Percentiles rank a stretch among this genome's conserved stretches.
These are phyloP conservation scores for Tilletia horrida DNA, from an alignment of 1,284 basidiomycete genomes.

Conservation along the genomic window DNA sequence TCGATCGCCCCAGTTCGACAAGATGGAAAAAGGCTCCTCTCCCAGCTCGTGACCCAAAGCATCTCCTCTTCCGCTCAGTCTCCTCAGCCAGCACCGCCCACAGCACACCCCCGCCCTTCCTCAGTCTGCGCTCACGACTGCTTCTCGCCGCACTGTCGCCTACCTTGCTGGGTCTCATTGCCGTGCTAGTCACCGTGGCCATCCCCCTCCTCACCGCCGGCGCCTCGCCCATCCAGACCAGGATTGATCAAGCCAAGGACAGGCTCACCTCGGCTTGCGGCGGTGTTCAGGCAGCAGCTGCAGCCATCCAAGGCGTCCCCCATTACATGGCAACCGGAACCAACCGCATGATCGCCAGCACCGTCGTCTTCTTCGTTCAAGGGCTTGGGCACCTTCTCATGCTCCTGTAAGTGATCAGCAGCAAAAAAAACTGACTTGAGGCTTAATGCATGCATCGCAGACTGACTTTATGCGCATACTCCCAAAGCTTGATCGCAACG, in stretches of 20 bases:
- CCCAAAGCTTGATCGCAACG: conserved; percentile 25
- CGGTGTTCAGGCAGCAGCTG: conserved; percentile 77
- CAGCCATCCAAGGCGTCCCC: conserved; percentile 76
- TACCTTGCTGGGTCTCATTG: conserved; percentile 73
- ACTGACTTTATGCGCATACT: conserved; percentile 61
- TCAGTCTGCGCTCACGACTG: conserved; percentile 74
- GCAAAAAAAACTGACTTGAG: not conserved
- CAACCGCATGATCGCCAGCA: conserved; percentile 72
- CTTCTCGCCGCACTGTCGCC: conserved; percentile 71
- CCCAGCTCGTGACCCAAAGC: not conserved
- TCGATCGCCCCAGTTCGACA: no score
- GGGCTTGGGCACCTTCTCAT: conserved; percentile 61
- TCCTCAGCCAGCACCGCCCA: not conserved
- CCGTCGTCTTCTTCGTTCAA: conserved; percentile 73
- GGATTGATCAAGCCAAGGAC: conserved; percentile 67
- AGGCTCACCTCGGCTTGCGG: conserved; percentile 73
- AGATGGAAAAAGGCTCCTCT: not conserved
- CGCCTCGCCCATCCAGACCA: conserved; percentile 66
- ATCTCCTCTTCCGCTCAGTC: not conserved
- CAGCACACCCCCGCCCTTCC: conserved; percentile 63
- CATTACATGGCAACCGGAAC: conserved; percentile 78
- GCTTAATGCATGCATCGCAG: no score
- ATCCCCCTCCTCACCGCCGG: conserved; percentile 75
- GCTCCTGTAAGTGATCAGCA: conserved; percentile 25
- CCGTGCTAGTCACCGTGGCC: conserved; percentile 59